Conservation (phyloP, 805 yeast genomes). For the Danielozyma ontarioensis region DNA sequence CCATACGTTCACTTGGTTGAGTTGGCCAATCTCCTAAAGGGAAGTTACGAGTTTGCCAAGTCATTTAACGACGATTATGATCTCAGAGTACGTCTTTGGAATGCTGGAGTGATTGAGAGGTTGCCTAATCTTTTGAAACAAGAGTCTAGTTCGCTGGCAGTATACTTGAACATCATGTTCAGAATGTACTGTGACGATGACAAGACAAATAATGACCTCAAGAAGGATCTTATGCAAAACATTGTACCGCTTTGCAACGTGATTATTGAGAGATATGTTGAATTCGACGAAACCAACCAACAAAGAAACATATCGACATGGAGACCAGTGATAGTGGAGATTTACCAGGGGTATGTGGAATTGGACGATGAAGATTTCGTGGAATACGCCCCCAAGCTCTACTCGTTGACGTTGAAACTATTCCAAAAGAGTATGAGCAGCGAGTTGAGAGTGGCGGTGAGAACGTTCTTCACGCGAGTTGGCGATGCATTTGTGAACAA, state of each 20-base stretch:
- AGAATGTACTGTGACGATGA: constrained; percentile 66
- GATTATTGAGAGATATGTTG: constrained; percentile 64
- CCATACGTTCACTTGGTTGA: constrained; percentile 62
- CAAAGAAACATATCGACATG: constrained; percentile 76
- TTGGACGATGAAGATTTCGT: constrained; percentile 70
- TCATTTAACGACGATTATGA: constrained; percentile 86
- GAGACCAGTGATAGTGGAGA: constrained; percentile 89
- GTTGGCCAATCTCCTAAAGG: constrained; percentile 55
- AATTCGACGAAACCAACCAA: constrained; percentile 73
- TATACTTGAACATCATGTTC: constrained; percentile 75
- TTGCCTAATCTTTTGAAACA: constrained; percentile 89
- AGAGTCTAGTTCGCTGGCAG: constrained; percentile 87
- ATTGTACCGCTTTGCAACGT: constrained; percentile 64
- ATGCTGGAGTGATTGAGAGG: constrained; percentile 87
- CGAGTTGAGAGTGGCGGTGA: constrained; percentile 58
- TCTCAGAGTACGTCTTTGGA: constrained; percentile 81
- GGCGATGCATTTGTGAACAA: constrained; percentile 39
- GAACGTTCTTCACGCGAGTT: constrained; percentile 50
- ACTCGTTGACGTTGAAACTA: constrained; percentile 51
- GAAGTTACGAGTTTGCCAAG: constrained; percentile 77
- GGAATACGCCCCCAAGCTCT: constrained; percentile 53
- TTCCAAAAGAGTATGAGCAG: constrained; percentile 57
- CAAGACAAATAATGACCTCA: constrained; percentile 43
- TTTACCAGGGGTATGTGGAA: constrained; percentile 74
- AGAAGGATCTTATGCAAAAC: constrained; percentile 46